phyloP scores from a whole-genome alignment of 2,329 filamentous ascomycete genomes.

The Biscogniauxia sp. region DNA sequence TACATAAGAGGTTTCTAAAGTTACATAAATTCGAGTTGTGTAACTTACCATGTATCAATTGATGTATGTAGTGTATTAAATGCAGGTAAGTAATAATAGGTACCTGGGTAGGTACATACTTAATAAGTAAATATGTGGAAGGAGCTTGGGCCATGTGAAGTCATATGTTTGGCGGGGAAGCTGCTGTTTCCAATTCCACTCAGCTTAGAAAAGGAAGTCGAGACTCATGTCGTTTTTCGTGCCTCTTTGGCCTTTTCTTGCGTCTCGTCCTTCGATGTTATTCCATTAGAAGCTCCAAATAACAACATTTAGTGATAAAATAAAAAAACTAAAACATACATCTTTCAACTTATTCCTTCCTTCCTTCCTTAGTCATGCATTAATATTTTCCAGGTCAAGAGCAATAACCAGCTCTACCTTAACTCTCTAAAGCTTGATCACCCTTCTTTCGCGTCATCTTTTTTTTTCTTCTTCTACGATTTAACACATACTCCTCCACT shows the following conservation, averaged over 20 bases:
- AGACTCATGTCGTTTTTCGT: no score
- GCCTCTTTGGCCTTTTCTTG: background rate
- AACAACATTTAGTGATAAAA: background rate
- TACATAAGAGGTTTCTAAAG: no score
- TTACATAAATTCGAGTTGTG: no score
- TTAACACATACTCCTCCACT: background rate
- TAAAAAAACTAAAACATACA: background rate
- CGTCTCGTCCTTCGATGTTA: no score
- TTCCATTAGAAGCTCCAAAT: no score
- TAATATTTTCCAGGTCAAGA: background rate
- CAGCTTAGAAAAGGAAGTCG: no score
- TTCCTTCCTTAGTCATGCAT: background rate
- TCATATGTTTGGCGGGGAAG: constrained; percentile 5
- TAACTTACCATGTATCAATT: no score
- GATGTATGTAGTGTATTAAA: no score
- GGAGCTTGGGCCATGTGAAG: background rate
- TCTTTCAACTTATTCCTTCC: no score
- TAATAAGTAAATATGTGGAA: background rate
- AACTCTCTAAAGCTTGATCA: no score
- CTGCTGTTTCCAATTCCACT: constrained; percentile 3
- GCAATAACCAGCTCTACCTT: background rate
- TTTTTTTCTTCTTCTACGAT: background rate
- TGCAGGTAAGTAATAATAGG: no score
- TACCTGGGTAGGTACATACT: no score
- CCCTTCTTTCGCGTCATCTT: background rate